These are phyloP conservation scores for Fusarium sp. DNA, from an alignment of 2,329 filamentous ascomycete genomes.

Conservation along the genomic window DNA sequence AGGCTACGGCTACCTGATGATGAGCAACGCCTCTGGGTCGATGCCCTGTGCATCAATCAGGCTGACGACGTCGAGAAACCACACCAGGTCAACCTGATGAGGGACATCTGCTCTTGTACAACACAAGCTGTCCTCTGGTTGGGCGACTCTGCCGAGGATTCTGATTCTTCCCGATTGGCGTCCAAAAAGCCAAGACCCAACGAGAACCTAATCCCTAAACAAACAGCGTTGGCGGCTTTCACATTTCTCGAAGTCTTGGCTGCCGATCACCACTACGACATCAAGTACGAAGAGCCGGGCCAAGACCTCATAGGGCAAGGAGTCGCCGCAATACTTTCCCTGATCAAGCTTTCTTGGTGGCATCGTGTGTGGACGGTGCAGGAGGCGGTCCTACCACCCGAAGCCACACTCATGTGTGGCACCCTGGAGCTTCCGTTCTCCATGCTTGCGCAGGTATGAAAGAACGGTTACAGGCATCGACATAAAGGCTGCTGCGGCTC, in stretches of 20 bases:
- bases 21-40: neutral
- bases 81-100: constrained; percentile 7
- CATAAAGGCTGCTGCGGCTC: neutral
- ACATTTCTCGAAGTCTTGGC: neutral
- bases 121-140: constrained; percentile 11
- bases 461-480: neutral
- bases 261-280: neutral
- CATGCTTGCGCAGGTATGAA: neutral
- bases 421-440: neutral
- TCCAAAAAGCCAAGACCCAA: neutral
- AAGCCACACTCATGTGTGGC: neutral
- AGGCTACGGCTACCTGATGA: neutral
- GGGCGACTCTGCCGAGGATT: constrained; percentile 51
- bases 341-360: neutral
- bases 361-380: neutral
- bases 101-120: constrained; percentile 6
- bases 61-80: constrained; percentile 8
- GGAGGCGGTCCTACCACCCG: neutral
- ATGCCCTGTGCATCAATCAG: constrained; percentile 25
- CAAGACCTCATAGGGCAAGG: neutral
- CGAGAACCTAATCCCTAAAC: neutral
- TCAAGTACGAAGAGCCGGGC: neutral
- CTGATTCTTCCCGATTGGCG: constrained; percentile 4
- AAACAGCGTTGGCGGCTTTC: neutral
- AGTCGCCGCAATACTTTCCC: neutral